Evolutionary conservation across 768 basidiomycete genomes (phyloP), one percentile per base, ranked within the genome.

Genomic region (Rhodotorula paludigena): DNA sequence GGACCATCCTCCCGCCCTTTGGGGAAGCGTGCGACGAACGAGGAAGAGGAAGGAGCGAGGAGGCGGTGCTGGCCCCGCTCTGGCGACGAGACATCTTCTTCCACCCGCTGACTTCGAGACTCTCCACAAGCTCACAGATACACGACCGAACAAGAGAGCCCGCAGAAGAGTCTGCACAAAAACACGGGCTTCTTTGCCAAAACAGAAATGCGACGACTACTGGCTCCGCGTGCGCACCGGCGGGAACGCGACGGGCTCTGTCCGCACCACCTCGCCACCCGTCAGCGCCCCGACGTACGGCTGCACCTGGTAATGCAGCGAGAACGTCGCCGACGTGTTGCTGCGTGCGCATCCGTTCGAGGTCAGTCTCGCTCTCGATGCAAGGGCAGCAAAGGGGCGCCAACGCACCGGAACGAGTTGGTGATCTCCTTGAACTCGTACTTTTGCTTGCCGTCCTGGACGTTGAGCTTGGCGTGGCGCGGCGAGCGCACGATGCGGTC

Each of bases 291-390:
- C 92, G 28, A 93, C 89, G 75, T 88, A 86, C 12, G 92, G 92
- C 90, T 93, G 92, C 39, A 91, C 76, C 75, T 92, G 91, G 79
- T 92, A 94, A 74, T 87, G 89, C 35, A 94, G 82, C 2, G 83
- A 80, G 77, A 89, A 92, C 11, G 87, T 85, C 23, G 87, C 81
- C 21, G 83, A 79, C 38, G 84, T 83, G 57, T 72, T 72, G 41
- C 72, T 74, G 60, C 6, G 20, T 0, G 38, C 25, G 2, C 7
- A 51, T n/a, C n/a, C n/a, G n/a, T n/a, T n/a, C n/a, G 21, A 61
- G 25, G n/a, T 36, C 33, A 16, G 32, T 15, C n/a, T 14, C 20
- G 35, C 9, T 21, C n/a, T n/a, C n/a, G n/a, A n/a, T n/a, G n/a
- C n/a, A n/a, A n/a, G n/a, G n/a, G n/a, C n/a, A 54, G 14, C 3